Base-by-base conservation (phyloP, 768 basidiomycete genomes). In the Clavaria fumosa region DNA sequence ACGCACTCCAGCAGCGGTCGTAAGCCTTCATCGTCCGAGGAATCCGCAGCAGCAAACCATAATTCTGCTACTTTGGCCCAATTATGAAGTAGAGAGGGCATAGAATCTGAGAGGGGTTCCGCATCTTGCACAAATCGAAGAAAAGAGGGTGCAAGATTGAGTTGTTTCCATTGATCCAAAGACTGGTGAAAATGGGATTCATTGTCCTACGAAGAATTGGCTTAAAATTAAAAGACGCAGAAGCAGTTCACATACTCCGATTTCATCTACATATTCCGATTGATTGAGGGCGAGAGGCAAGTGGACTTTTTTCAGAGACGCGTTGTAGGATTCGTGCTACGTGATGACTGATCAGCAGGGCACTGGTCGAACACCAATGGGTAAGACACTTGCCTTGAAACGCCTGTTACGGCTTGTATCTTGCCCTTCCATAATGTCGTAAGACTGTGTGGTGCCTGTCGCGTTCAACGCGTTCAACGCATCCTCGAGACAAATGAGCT, bases 51-150 rank as follows among this genome's bases (percentile, higher is more conserved):
- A 7, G 52, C 59, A 14, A 69, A 50, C 85, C 85, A 89, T 3
- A 75, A 45, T 1, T 66, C 59, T 15, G 78, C 59, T 2, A 91
- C 64, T 10, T 78, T 72, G 44, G 63, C 59, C 74, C 79, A 82
- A 53, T 88, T 77, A 47, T 84, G 81, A 5, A 91, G 61, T 10
- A 91, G 67, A 20, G 88, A 59, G 1, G 85, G 78, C 69, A 90
- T 72, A 4, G 81, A 85, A 2, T 72, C 66, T 4, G 79, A 74
- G 26, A 85, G 59, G 0, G 64, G 53, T 28, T 75, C 67, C 0
- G 66, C 72, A 43, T 67, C 66, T 40, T 67, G 63, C 2, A 77
- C 73, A 49, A 86, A 89, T 20, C 62, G 56, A 38, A 86, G 55
- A 53, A 89, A 90, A 1, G 73, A 63, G 1, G 80, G 70, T 2